Evolutionary conservation across 768 basidiomycete genomes (phyloP), one percentile per base, ranked within the genome.

Genomic region (Boletus sp.): DNA sequence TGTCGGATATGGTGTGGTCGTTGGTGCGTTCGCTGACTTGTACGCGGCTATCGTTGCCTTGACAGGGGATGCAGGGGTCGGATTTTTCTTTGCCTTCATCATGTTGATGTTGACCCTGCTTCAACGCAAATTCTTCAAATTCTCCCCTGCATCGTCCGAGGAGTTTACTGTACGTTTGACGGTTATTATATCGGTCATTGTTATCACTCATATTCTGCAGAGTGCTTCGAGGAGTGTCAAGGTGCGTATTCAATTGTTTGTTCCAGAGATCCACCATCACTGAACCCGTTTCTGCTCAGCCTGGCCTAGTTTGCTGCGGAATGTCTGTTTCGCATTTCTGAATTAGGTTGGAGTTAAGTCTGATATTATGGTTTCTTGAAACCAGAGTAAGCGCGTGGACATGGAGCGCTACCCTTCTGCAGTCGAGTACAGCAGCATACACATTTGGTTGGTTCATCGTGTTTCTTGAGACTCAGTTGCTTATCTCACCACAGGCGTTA

Each of bases 361-460:
- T 62, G 15, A 53, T 18, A n/a, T 20, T 36, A n/a, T 33, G 9
- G 20, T 47, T 50, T 47, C 41, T 45, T 3, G 2, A 28, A 18
- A 11, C 3, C 47, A 78, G 78, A 51, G 79, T 81, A 8, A 79
- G 79, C 53, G 81, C 81, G 0, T 81, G 80, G 81, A 83, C 81
- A 12, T 82, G 80, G 81, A 81, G 80, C 49, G 81, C 81, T 1
- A 83, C 81, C 0, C 72, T 83, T 14, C 71, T 83, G n/a, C 80
- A 80, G 55, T 81, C 80, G 1, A 78, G 78, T 50, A 81, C 80
- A 0, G 80, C 77, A 0, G 79, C 80, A 4, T 81, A 83, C 58
- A 77, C 77, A 1, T 82, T 78, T 47, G 81, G 64, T 67, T 15
- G 20, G 59, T 54, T 47, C 32, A 14, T 47, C 7, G 30, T 7